phyloP scores from a whole-genome alignment of 2,329 filamentous ascomycete genomes.

The Claviceps fusiformis region DNA sequence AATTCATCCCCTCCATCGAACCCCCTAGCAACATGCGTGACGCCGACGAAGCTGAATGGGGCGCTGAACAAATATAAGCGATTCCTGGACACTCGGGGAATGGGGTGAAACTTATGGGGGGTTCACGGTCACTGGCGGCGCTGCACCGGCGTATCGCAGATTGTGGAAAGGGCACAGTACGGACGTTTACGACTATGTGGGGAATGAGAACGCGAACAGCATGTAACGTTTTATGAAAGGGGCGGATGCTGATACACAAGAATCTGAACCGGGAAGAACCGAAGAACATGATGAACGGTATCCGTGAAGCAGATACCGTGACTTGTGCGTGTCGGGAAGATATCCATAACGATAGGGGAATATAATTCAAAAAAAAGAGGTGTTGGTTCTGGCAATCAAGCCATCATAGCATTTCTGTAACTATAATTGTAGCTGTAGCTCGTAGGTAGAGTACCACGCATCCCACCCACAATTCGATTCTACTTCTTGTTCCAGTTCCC shows the following conservation, averaged over 20 bases:
- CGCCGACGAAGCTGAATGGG: conserved; percentile 56
- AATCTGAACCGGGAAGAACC: background rate
- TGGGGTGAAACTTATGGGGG: background rate
- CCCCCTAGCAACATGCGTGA: conserved; percentile 73
- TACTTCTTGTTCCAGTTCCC: conserved; percentile 38
- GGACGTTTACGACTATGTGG: background rate
- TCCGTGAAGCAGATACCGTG: background rate
- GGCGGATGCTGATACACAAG: background rate
- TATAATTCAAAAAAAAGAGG: background rate
- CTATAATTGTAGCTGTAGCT: background rate
- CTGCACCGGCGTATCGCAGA: background rate
- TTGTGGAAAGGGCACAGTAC: background rate
- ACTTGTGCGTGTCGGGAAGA: background rate
- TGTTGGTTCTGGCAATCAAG: background rate
- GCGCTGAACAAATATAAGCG: conserved; percentile 58
- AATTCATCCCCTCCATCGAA: conserved; percentile 68
- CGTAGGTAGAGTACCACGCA: background rate
- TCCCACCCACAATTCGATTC: background rate
- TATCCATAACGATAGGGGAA: background rate
- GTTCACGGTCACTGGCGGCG: no score
- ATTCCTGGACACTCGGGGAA: background rate
- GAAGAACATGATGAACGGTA: background rate
- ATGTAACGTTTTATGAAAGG: background rate
- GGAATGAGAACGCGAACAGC: background rate
- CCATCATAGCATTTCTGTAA: background rate